phyloP scores from a whole-genome alignment of 2,329 filamentous ascomycete genomes.

The Nannizziopsis barbatae region DNA sequence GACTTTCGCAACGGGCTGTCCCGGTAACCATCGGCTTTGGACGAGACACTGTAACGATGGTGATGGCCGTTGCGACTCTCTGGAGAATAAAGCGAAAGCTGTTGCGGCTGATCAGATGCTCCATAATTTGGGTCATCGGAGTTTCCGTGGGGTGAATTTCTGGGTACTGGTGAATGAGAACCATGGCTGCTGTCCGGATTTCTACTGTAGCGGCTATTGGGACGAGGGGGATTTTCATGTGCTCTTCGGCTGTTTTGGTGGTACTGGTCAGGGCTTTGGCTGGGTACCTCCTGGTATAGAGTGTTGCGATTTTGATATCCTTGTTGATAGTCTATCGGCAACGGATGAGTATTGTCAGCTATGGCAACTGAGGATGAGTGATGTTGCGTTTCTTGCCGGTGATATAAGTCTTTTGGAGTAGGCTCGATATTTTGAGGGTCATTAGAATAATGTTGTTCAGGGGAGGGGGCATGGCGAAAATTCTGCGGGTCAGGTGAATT shows the following conservation, averaged over 20 bases:
- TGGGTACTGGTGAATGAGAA: conserved; percentile 11
- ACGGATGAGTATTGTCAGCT: conserved; percentile 1
- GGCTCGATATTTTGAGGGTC: background rate
- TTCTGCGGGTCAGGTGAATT: conserved; percentile 9
- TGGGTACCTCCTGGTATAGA: background rate
- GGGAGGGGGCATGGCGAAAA: background rate
- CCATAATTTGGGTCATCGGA: conserved; percentile 4
- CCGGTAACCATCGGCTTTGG: conserved; percentile 17
- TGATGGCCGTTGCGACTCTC: conserved; percentile 9
- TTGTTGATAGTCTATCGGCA: conserved; percentile 1
- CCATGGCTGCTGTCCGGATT: conserved; percentile 9
- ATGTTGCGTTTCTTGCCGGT: background rate
- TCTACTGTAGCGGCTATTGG: conserved; percentile 7
- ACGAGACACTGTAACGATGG: conserved; percentile 16
- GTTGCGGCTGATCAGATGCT: background rate
- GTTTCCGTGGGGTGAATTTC: conserved; percentile 7
- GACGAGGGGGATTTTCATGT: conserved; percentile 12
- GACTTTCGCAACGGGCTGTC: conserved; percentile 23
- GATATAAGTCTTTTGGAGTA: background rate
- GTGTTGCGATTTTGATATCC: background rate
- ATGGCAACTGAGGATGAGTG: background rate
- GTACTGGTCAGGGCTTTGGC: conserved; percentile 5
- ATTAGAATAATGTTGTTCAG: background rate
- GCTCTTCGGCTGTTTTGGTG: conserved; percentile 1
- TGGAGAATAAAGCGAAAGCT: background rate